Evolutionary conservation across 1,139 yeast species (phyloP).

Genomic region (Candida tetrigidarum): DNA sequence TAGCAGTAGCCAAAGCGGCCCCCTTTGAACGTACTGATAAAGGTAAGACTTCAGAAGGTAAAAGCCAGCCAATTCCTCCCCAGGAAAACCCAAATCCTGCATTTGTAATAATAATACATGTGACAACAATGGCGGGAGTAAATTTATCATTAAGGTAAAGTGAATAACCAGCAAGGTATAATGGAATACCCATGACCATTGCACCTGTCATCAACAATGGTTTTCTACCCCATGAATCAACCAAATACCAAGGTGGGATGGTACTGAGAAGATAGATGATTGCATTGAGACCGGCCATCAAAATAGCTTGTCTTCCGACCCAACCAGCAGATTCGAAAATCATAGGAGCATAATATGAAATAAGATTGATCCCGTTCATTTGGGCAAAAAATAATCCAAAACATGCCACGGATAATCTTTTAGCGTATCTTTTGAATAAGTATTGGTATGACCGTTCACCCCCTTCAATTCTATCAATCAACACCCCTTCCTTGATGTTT

Average conservation of each 20-base stretch:
- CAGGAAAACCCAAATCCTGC: slow-evolving; percentile 88
- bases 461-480: slow-evolving; percentile 78
- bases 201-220: slow-evolving; percentile 82
- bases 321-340: slow-evolving; percentile 96
- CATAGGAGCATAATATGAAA: slow-evolving; percentile 91
- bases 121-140: slow-evolving; percentile 76
- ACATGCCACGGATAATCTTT: slow-evolving; percentile 87
- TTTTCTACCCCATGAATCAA: slow-evolving; percentile 77
- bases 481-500: slow-evolving; percentile 47
- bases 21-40: slow-evolving; percentile 89
- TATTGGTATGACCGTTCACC: slow-evolving; percentile 65
- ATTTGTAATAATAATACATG: slow-evolving; percentile 76
- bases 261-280: slow-evolving; percentile 76
- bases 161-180: slow-evolving; percentile 68
- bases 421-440: slow-evolving; percentile 64
- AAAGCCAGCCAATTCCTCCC: slow-evolving; percentile 97
- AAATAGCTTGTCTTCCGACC: slow-evolving; percentile 84
- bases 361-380: slow-evolving; percentile 89
- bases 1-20: slow-evolving; percentile 88
- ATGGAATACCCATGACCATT: slow-evolving; percentile 72
- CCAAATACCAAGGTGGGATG: slow-evolving; percentile 89
- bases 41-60: slow-evolving; percentile 83
- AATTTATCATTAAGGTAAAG: slow-evolving; percentile 59
- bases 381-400: slow-evolving; percentile 93
- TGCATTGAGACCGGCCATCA: slow-evolving; percentile 93